Conservation (phyloP, 352 stramenopile genomes). For the Pythium insidiosum region DNA sequence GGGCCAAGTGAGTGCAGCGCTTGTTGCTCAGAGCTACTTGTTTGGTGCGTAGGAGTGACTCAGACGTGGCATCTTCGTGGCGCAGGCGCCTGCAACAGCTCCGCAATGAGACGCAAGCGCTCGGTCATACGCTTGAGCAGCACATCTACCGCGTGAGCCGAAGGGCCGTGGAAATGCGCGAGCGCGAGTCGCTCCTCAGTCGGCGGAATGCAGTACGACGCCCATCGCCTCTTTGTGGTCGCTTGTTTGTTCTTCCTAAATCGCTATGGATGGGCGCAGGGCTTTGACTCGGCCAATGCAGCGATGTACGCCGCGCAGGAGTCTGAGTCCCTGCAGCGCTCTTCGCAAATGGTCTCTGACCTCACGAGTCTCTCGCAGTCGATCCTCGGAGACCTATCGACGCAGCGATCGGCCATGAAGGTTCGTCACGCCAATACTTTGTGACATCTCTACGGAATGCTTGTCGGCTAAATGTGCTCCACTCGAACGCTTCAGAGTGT, state of each 20-base stretch:
- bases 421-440: conserved; percentile 11
- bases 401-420: conserved; percentile 65
- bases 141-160: conserved; percentile 66
- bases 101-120: conserved; percentile 52
- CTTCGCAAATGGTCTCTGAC: conserved; percentile 76
- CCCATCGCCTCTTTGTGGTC: background rate
- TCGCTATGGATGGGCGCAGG: conserved; percentile 21
- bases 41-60: background rate
- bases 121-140: conserved; percentile 67
- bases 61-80: background rate
- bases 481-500: no score
- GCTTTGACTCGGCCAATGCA: conserved; percentile 57
- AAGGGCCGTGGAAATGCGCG: conserved; percentile 53
- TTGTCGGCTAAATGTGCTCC: no score
- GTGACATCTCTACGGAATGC: background rate
- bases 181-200: conserved; percentile 70
- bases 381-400: conserved; percentile 62
- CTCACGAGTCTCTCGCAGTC: conserved; percentile 63
- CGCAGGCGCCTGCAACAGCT: conserved; percentile 65
- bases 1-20: conserved; percentile 39
- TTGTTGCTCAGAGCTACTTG: no score
- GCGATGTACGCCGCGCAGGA: conserved; percentile 74
- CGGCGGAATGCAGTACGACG: conserved; percentile 38
- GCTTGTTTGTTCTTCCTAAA: no score
- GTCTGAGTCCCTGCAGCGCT: conserved; percentile 68